phyloP scores from a whole-genome alignment of 2,329 filamentous ascomycete species.

The Colletotrichum sp. region DNA sequence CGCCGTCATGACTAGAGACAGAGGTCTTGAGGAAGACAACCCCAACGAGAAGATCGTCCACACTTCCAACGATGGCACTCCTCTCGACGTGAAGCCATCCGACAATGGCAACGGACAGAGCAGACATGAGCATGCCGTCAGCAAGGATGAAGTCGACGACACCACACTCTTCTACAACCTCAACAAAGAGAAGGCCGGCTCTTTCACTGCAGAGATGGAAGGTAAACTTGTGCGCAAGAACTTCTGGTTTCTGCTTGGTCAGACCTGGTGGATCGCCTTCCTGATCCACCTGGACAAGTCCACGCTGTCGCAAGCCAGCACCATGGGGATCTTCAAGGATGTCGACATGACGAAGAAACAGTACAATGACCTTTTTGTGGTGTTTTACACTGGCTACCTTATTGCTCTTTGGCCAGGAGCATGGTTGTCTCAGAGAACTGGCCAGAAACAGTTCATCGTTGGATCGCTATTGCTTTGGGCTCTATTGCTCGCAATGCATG shows the following conservation, averaged over 20 bases:
- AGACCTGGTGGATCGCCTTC: constrained; percentile 22
- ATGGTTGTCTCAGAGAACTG: constrained; percentile 24
- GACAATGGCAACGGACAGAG: background rate
- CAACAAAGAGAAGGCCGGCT: constrained; percentile 20
- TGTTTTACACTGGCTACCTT: constrained; percentile 28
- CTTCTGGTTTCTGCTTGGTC: constrained; percentile 27
- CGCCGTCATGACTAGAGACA: background rate
- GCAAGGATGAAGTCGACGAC: constrained; percentile 24
- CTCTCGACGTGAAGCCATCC: background rate
- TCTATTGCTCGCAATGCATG: constrained; percentile 26
- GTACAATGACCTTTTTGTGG: constrained; percentile 27
- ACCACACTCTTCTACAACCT: constrained; percentile 28
- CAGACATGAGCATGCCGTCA: background rate
- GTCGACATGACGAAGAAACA: constrained; percentile 25
- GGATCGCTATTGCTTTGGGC: constrained; percentile 27
- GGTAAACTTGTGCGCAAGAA: constrained; percentile 23
- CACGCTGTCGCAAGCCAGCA: constrained; percentile 26
- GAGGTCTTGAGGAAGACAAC: background rate
- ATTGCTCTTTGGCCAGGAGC: constrained; percentile 28
- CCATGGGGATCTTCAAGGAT: constrained; percentile 30
- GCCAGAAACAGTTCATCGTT: constrained; percentile 28
- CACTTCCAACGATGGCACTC: background rate
- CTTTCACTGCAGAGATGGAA: constrained; percentile 9
- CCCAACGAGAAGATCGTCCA: background rate
- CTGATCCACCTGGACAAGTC: constrained; percentile 30